These are phyloP conservation scores for Nissolia schottii DNA, from an alignment of 306 rosid genomes.

Conservation along the genomic window DNA sequence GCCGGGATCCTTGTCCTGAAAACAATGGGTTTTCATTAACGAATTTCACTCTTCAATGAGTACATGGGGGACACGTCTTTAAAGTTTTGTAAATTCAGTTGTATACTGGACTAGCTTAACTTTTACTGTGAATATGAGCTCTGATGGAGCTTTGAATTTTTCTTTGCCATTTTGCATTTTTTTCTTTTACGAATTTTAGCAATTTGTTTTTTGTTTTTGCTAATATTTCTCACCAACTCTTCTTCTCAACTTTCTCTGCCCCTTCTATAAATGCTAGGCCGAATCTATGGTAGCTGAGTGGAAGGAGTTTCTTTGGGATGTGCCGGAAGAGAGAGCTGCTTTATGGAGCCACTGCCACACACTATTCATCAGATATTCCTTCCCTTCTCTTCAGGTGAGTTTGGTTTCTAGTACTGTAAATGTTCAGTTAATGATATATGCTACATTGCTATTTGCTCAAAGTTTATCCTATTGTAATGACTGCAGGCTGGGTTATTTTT, in stretches of 20 bases:
- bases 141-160: not conserved
- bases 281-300: conserved; percentile 99
- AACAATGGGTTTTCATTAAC: conserved; percentile 5
- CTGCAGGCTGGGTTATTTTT: conserved; percentile 95
- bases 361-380: conserved; percentile 84
- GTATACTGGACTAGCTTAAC: not conserved
- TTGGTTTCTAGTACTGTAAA: conserved; percentile 23
- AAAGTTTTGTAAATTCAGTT: not conserved
- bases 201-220: conserved; percentile 3
- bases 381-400: conserved; percentile 85
- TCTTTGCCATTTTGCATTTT: conserved; percentile 11
- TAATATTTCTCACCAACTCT: conserved; percentile 6
- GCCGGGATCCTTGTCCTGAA: conserved; percentile 10
- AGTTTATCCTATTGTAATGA: conserved; percentile 23
- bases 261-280: conserved; percentile 48
- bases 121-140: not conserved
- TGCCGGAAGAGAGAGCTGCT: conserved; percentile 93
- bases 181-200: not conserved
- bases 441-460: conserved; percentile 11
- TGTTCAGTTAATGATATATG: conserved; percentile 17
- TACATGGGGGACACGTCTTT: not conserved
- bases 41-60: not conserved
- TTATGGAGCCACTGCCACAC: conserved; percentile 94
- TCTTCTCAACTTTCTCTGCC: not conserved
- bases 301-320: conserved; percentile 99